These are phyloP conservation scores for Boletus rex-veris DNA, from an alignment of 768 basidiomycete genomes.

Conservation along the genomic window DNA sequence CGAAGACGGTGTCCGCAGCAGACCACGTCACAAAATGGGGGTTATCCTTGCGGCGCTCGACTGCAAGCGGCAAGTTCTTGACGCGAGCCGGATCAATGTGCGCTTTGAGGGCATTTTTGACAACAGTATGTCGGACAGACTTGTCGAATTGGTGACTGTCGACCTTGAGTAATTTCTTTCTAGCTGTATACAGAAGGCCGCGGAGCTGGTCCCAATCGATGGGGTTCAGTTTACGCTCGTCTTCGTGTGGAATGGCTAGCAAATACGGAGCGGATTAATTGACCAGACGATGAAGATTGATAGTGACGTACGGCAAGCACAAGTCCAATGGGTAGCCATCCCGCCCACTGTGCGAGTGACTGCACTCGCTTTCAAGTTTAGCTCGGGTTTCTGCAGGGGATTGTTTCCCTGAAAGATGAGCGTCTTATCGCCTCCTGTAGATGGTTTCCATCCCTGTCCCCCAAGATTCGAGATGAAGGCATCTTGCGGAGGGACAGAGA, in stretches of 20 bases:
- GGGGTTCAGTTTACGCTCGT: neutral
- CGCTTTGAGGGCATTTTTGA: neutral
- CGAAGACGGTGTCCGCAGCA: neutral
- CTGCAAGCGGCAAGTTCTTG: neutral
- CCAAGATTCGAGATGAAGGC: neutral
- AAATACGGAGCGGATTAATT: neutral
- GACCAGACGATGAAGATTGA: neutral
- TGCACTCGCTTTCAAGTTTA: neutral
- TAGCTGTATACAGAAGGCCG: neutral
- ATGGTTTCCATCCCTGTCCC: neutral
- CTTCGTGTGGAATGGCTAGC: neutral
- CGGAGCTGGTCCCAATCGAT: neutral
- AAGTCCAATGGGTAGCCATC: neutral
- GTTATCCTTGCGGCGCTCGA: neutral
- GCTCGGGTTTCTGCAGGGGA: neutral
- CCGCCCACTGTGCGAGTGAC: neutral
- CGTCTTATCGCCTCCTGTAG: neutral
- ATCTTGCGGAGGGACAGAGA: neutral
- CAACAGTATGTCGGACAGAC: neutral
- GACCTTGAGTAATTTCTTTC: neutral
- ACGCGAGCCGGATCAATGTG: neutral
- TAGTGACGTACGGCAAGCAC: neutral
- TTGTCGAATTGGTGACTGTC: neutral
- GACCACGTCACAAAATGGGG: neutral
- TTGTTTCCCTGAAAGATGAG: neutral